Evolutionary conservation across 306 rosid genomes (phyloP), one percentile per base, ranked within the genome.

Genomic region (Dalbergia cochinchinensis): DNA sequence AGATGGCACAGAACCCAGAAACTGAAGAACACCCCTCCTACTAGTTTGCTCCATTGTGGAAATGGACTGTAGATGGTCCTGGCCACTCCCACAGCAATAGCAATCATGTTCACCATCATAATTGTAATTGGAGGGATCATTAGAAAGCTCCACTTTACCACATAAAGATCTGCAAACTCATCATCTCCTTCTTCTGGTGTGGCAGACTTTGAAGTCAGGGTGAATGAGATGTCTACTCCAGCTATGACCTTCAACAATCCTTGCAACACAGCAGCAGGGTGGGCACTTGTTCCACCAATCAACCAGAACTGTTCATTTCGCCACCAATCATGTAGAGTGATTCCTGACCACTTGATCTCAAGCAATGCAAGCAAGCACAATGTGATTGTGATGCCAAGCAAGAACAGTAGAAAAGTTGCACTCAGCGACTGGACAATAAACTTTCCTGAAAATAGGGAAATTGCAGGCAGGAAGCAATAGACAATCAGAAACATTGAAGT

Each of bases 211-310:
- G 97, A 88, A 4, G 97, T 93, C 63, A 93, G 58, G 16, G 97
- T 93, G 89, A 93, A 93, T 59, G 96, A 91, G 74, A 93, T 91
- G 67, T 93, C 96, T 14, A 93, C 96, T 82, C 96, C 96, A 14
- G 98, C 96, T 48, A 93, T 86, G 50, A 93, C 98, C 84, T 93
- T 93, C 80, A 93, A 66, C 58, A 93, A 64, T 4, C 97, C 97
- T 84, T 91, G 97, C 8, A 93, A 66, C 61, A 93, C 96, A 51
- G 97, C 97, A 20, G 92, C 93, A 14, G 96, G 92, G 60, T 93
- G 97, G 3, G 97, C 94, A 76, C 97, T 93, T 4, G 97, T 93
- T 55, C 97, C 97, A 0, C 97, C 97, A 4, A 93, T 93, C 20
- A 93, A 65, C 97, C 97, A 93, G 77, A 93, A 93, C 67, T 93